phyloP scores from a whole-genome alignment of 805 yeast genomes.

The Ogataea pini region DNA sequence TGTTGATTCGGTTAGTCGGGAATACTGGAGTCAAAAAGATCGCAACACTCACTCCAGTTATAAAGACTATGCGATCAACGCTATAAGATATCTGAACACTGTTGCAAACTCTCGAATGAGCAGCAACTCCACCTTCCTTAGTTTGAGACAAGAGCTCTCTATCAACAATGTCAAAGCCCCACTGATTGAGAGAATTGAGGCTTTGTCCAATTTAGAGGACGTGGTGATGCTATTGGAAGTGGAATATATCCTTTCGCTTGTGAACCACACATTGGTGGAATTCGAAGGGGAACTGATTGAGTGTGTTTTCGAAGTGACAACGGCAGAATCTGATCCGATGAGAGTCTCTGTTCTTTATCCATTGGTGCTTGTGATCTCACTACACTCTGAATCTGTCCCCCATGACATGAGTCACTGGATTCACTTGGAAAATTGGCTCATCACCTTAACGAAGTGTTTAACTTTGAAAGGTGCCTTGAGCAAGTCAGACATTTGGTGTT shows the following conservation, averaged over 20 bases:
- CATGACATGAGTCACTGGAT: slow-evolving; percentile 25
- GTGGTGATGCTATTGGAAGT: slow-evolving; percentile 23
- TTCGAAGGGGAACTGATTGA: slow-evolving; percentile 23
- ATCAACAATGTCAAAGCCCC: slow-evolving; percentile 24
- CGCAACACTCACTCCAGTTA: slow-evolving; percentile 2
- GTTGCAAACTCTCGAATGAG: slow-evolving; percentile 21
- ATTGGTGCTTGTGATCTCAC: slow-evolving; percentile 17
- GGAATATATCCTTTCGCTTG: slow-evolving; percentile 23
- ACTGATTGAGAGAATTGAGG: slow-evolving; percentile 28
- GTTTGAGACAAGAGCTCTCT: slow-evolving; percentile 22
- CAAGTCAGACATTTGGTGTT: slow-evolving; percentile 22
- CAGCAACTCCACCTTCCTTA: slow-evolving; percentile 22
- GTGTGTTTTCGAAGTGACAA: slow-evolving; percentile 16
- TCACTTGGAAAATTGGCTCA: slow-evolving; percentile 30
- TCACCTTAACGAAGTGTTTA: slow-evolving; percentile 11
- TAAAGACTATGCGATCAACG: slow-evolving; percentile 20
- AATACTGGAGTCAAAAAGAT: slow-evolving; percentile 17
- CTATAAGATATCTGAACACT: slow-evolving; percentile 28
- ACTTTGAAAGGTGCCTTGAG: slow-evolving; percentile 10
- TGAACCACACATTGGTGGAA: slow-evolving; percentile 7
- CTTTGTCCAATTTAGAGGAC: slow-evolving; percentile 24
- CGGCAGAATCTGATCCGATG: slow-evolving; percentile 12
- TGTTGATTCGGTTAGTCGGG: slow-evolving; percentile 17
- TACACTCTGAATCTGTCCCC: slow-evolving; percentile 20
- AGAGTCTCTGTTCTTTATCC: slow-evolving; percentile 20